These are phyloP conservation scores for Suillus placidus DNA, from an alignment of 768 basidiomycete species.

Conservation along the genomic window DNA sequence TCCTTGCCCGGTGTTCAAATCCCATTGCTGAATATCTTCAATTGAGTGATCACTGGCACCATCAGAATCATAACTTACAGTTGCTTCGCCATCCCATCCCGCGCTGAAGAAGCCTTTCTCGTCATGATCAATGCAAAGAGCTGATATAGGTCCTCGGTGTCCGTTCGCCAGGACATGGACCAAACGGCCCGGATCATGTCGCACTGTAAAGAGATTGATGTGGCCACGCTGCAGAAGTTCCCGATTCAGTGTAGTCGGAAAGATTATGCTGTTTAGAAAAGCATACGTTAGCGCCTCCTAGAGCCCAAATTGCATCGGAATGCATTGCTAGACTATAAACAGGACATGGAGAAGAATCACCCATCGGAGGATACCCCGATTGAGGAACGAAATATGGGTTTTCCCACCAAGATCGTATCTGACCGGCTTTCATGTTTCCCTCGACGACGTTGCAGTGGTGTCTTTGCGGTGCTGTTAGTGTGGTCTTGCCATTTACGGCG, in stretches of 20 bases:
- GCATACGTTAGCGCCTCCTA: conserved; percentile 85
- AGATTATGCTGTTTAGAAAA: conserved; percentile 10
- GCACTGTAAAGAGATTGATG: conserved; percentile 90
- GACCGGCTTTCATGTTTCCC: conserved; percentile 87
- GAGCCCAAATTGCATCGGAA: conserved; percentile 89
- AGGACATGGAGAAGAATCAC: conserved; percentile 60
- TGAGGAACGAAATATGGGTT: conserved; percentile 45
- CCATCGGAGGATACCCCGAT: conserved; percentile 39
- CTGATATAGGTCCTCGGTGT: conserved; percentile 83
- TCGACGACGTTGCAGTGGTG: conserved; percentile 91
- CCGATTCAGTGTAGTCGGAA: conserved; percentile 14
- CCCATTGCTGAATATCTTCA: conserved; percentile 80
- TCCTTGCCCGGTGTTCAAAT: conserved; percentile 86
- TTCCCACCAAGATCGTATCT: conserved; percentile 90
- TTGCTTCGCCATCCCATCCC: conserved; percentile 91
- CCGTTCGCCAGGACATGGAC: conserved; percentile 68
- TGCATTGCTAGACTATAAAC: conserved; percentile 93
- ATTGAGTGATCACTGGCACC: conserved; percentile 12
- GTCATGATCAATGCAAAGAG: conserved; percentile 76
- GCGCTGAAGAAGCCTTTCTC: conserved; percentile 89
- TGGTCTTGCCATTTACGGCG: conserved; percentile 84
- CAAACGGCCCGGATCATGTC: conserved; percentile 86
- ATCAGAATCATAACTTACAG: conserved; percentile 51
- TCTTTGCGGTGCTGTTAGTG: conserved; percentile 86
- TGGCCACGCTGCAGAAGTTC: conserved; percentile 66